Evolutionary conservation across 2,329 filamentous ascomycete species (phyloP).

Genomic region (Fusarium sp.): DNA sequence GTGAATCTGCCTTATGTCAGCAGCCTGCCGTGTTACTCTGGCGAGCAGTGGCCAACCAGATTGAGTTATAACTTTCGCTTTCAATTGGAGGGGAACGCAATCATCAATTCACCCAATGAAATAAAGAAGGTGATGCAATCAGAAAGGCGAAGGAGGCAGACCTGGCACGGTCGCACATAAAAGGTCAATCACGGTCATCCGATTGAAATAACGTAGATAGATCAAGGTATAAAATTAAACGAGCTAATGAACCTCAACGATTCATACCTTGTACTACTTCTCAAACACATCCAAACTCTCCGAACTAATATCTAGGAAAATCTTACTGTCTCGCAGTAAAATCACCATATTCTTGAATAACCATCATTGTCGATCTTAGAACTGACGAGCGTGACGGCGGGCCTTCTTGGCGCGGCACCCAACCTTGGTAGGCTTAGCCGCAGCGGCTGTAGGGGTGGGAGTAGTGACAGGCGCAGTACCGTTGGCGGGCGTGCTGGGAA

Average conservation of each 20-base stretch:
- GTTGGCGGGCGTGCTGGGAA: conserved; percentile 17
- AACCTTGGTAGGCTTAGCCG: conserved; percentile 1
- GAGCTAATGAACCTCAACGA: background rate
- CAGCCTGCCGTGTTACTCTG: background rate
- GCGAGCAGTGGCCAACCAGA: too few relatives aligned
- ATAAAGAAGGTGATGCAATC: too few relatives aligned
- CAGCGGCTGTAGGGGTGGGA: conserved; percentile 17
- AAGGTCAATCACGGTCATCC: too few relatives aligned
- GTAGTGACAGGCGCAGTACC: conserved; percentile 9
- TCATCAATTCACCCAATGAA: accelerated
- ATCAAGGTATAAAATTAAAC: background rate
- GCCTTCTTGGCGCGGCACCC: conserved; percentile 19
- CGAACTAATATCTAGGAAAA: background rate
- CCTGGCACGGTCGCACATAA: too few relatives aligned
- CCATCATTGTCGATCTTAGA: conserved; percentile 24
- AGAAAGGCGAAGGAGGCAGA: too few relatives aligned
- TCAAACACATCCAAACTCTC: background rate
- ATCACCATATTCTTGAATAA: accelerated
- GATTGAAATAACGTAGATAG: background rate
- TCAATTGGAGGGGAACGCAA: background rate
- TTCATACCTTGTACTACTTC: background rate
- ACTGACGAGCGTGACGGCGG: conserved; percentile 40
- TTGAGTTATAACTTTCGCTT: background rate
- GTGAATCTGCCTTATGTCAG: conserved; percentile 19
- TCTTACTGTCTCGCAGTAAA: background rate